Conservation (phyloP, 1,139 yeast genomes). For the Geotrichum histeridarum region DNA sequence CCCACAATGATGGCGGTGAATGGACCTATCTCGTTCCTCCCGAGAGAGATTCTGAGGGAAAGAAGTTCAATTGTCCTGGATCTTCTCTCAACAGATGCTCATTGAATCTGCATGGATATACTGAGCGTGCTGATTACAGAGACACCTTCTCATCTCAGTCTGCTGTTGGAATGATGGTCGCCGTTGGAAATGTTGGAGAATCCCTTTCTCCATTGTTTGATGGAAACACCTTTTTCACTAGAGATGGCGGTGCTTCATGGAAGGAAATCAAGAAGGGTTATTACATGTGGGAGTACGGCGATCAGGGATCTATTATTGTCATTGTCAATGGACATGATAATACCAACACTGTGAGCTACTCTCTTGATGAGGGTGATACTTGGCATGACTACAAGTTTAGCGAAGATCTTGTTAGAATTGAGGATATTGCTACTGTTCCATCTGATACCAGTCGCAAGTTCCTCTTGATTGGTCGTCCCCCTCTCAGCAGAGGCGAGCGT, state of each 20-base stretch:
- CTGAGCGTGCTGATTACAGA: constrained; percentile 77
- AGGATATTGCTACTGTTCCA: constrained; percentile 85
- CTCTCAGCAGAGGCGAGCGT: constrained; percentile 41
- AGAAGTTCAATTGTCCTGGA: constrained; percentile 48
- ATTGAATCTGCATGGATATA: constrained; percentile 82
- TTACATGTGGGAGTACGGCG: constrained; percentile 94
- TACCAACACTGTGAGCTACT: constrained; percentile 58
- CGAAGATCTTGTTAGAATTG: constrained; percentile 50
- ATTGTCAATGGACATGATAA: constrained; percentile 55
- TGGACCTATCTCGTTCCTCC: constrained; percentile 78
- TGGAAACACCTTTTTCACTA: constrained; percentile 67
- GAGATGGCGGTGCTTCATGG: constrained; percentile 92
- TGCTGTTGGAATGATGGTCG: constrained; percentile 82
- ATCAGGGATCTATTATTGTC: constrained; percentile 81
- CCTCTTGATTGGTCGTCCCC: constrained; percentile 45
- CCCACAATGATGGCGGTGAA: constrained; percentile 89
- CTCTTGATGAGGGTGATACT: constrained; percentile 72
- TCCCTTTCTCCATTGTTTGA: constrained; percentile 46
- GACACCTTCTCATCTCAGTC: constrained; percentile 86
- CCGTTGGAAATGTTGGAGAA: constrained; percentile 85
- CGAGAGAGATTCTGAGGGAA: constrained; percentile 54
- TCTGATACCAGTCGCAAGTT: constrained; percentile 81
- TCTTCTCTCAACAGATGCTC: constrained; percentile 56
- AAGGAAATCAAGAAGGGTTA: constrained; percentile 66
- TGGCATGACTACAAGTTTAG: constrained; percentile 69